phyloP scores from a whole-genome alignment of 2,329 filamentous ascomycete species.

The Tolypocladium tundrense region DNA sequence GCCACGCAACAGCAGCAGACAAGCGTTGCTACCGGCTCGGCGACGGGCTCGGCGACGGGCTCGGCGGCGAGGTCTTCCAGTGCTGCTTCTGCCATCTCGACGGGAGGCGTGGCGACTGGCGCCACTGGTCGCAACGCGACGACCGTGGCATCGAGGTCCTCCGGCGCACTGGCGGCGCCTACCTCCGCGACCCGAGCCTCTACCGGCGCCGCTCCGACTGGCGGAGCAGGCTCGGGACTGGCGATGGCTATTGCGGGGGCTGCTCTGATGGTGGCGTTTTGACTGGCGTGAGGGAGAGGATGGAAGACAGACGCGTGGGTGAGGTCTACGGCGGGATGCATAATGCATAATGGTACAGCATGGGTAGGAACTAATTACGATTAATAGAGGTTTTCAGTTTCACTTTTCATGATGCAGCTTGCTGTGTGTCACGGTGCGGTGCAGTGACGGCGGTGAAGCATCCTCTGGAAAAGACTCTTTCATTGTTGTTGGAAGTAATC shows the following conservation, averaged over 20 bases:
- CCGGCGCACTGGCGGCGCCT: neutral
- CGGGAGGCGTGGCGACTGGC: no score
- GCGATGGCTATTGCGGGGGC: conserved; percentile 16
- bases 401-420: neutral
- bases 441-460: neutral
- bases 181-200: neutral
- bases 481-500: neutral
- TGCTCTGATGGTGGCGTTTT: conserved; percentile 18
- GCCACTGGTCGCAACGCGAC: neutral
- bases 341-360: neutral
- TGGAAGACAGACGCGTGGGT: neutral
- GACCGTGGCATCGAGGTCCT: neutral
- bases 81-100: no score
- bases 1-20: conserved; percentile 19
- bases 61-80: conserved; percentile 1
- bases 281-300: neutral
- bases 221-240: conserved; percentile 11
- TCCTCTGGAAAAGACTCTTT: neutral
- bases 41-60: conserved; percentile 6
- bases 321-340: neutral
- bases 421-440: neutral
- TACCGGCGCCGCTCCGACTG: conserved; percentile 15
- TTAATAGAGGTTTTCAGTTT: neutral
- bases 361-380: neutral
- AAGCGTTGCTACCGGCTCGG: conserved; percentile 3